Evolutionary conservation across 805 yeast species (phyloP).

Genomic region (Yamadazyma takamatsuzukensis): DNA sequence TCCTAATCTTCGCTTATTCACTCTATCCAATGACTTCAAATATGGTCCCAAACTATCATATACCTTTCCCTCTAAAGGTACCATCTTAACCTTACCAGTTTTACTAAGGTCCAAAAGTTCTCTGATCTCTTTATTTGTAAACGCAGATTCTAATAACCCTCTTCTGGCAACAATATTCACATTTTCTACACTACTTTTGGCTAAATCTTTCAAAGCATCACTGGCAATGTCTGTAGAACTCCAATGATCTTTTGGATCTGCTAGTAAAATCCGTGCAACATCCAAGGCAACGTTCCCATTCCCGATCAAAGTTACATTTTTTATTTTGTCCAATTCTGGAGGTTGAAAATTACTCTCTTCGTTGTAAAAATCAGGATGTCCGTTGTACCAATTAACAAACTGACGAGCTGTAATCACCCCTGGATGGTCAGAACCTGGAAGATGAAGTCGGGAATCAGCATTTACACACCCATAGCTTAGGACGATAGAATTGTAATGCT

Average conservation of each 20-base stretch:
- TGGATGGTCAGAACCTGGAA: slow-evolving; percentile 57
- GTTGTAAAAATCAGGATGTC: slow-evolving; percentile 60
- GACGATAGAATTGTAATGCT: slow-evolving; percentile 68
- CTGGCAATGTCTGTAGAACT: slow-evolving; percentile 67
- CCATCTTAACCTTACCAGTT: slow-evolving; percentile 44
- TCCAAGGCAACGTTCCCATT: slow-evolving; percentile 97
- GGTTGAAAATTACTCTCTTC: slow-evolving; percentile 17
- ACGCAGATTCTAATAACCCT: slow-evolving; percentile 81
- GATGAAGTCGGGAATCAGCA: slow-evolving; percentile 48
- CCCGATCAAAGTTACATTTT: slow-evolving; percentile 79
- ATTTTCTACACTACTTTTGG: slow-evolving; percentile 50
- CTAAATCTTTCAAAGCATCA: slow-evolving; percentile 54
- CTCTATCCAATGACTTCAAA: slow-evolving; percentile 39
- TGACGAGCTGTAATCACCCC: slow-evolving; percentile 79
- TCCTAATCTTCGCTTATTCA: slow-evolving; percentile 62
- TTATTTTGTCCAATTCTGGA: slow-evolving; percentile 60
- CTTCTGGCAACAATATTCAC: slow-evolving; percentile 82
- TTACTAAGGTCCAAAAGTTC: slow-evolving; percentile 65
- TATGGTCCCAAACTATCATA: slow-evolving; percentile 22
- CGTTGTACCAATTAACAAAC: slow-evolving; percentile 96
- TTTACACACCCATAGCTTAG: slow-evolving; percentile 78
- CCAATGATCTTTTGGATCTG: slow-evolving; percentile 55
- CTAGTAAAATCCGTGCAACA: slow-evolving; percentile 73
- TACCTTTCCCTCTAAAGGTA: slow-evolving; percentile 31
- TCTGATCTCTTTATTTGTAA: slow-evolving; percentile 87